Evolutionary conservation across 306 rosid genomes (phyloP).

Genomic region (Pueraria montana): DNA sequence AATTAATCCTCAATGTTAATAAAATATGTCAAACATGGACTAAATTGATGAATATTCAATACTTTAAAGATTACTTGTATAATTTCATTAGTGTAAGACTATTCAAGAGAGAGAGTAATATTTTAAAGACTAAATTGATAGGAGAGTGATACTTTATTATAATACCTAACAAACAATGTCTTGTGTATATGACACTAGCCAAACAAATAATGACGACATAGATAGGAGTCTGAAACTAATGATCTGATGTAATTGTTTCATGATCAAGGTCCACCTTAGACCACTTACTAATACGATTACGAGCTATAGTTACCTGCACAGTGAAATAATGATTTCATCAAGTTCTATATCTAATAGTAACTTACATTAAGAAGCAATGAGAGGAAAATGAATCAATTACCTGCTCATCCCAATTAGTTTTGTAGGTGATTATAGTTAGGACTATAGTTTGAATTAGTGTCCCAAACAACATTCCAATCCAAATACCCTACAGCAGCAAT

Average conservation of each 20-base stretch:
- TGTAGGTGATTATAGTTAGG: constrained; percentile 47
- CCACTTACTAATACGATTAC: not conserved
- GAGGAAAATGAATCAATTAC: constrained; percentile 30
- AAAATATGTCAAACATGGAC: too few species aligned
- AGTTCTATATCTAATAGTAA: not conserved
- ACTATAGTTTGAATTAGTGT: constrained; percentile 64
- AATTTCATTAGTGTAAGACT: too few species aligned
- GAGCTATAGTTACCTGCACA: constrained; percentile 1
- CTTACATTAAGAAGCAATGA: not conserved
- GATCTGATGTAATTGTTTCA: not conserved
- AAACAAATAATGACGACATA: not conserved
- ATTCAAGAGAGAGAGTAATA: too few species aligned
- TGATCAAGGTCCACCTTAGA: not conserved
- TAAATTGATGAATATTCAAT: too few species aligned
- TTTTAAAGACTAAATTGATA: too few species aligned
- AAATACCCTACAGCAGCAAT: constrained; percentile 55
- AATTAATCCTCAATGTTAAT: too few species aligned
- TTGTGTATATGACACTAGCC: not conserved
- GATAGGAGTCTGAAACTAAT: not conserved
- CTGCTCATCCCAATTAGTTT: constrained; percentile 72
- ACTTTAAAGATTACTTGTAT: too few species aligned
- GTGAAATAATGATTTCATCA: not conserved
- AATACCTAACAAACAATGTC: too few species aligned
- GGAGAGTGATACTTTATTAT: too few species aligned
- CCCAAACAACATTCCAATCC: constrained; percentile 79